Conservation (phyloP, 805 yeast species). For the Yamadazyma scolyti region DNA sequence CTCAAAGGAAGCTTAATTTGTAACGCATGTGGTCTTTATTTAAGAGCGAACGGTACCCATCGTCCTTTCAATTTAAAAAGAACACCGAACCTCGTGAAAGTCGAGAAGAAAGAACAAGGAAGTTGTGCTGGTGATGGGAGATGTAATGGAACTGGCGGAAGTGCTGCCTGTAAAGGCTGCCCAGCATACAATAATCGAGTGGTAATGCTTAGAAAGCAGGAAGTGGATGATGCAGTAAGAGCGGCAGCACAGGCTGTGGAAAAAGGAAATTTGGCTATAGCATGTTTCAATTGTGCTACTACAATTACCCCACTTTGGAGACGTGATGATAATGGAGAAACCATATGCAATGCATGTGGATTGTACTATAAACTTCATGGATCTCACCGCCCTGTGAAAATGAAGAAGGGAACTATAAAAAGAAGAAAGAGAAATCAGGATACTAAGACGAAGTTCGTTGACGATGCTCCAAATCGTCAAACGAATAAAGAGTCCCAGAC, state of each 20-base stretch:
- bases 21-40: conserved; percentile 59
- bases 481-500: neutral
- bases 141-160: conserved; percentile 87
- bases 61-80: conserved; percentile 65
- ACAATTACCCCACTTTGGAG: conserved; percentile 88
- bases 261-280: conserved; percentile 53
- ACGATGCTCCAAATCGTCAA: neutral
- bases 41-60: conserved; percentile 56
- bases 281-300: conserved; percentile 80
- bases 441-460: too few species aligned
- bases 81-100: conserved; percentile 47
- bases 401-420: conserved; percentile 71
- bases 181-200: conserved; percentile 78
- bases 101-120: conserved; percentile 45
- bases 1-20: conserved; percentile 54
- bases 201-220: conserved; percentile 16
- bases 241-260: neutral
- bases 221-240: neutral
- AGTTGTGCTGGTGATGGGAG: conserved; percentile 73
- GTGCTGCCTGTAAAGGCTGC: conserved; percentile 75
- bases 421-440: conserved; percentile 55
- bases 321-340: conserved; percentile 74
- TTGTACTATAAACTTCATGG: conserved; percentile 75
- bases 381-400: conserved; percentile 67
- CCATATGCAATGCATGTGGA: conserved; percentile 88